A percentile compares a stretch with the other conserved stretches of the same genome.
phyloP scores from a whole-genome alignment of 176 grass and related monocot species.

The Saccharum spontaneum region DNA sequence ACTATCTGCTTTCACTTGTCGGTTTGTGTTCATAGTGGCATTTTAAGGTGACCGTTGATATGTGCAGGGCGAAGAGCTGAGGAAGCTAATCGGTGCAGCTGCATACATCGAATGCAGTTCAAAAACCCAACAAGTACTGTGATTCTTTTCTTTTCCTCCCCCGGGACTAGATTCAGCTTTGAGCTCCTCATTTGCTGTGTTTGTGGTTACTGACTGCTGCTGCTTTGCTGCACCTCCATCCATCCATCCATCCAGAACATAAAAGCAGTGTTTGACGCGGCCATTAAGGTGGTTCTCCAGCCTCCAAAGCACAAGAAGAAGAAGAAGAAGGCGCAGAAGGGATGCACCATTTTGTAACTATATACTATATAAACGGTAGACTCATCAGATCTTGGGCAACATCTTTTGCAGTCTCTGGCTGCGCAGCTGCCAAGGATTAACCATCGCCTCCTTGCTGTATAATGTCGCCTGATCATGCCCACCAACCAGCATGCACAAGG shows the following conservation, averaged over 20 bases:
- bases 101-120: constrained; percentile 89
- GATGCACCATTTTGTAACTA: constrained; percentile 80
- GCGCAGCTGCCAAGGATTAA: constrained; percentile 18
- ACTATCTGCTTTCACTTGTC: not conserved
- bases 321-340: constrained; percentile 68
- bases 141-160: not conserved
- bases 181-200: constrained; percentile 16
- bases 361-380: constrained; percentile 13
- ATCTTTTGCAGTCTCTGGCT: constrained; percentile 27
- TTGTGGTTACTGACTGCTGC: constrained; percentile 22
- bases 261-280: constrained; percentile 71
- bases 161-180: not conserved
- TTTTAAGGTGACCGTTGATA: not conserved
- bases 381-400: constrained; percentile 4
- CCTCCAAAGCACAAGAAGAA: constrained; percentile 78
- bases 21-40: not conserved
- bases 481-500: not conserved
- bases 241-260: constrained; percentile 63
- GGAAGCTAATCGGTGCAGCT: constrained; percentile 65
- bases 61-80: constrained; percentile 68
- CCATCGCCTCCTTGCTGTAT: constrained; percentile 1
- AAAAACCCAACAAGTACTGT: constrained; percentile 77
- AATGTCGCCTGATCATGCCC: constrained; percentile 18
- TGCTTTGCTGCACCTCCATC: constrained; percentile 19
- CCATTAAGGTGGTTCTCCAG: constrained; percentile 75